Conservation (phyloP, 2,329 filamentous ascomycete genomes). For the Pyrenochaeta sp. region DNA sequence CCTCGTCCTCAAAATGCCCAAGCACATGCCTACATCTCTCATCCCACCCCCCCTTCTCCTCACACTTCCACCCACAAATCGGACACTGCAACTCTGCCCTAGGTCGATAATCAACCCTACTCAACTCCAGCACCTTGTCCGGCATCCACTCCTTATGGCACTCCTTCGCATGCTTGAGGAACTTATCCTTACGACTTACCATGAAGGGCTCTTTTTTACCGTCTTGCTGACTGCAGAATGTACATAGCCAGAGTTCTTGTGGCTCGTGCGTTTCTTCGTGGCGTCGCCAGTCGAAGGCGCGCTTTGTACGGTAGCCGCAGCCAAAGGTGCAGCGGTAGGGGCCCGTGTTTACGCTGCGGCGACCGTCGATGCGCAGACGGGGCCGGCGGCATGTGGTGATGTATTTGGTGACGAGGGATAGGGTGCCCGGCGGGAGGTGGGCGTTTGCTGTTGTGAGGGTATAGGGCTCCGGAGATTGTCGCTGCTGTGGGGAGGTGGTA, state of each 20-base stretch:
- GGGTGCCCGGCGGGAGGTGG: slow-evolving; percentile 20
- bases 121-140: slow-evolving; percentile 23
- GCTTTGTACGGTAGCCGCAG: slow-evolving; percentile 36
- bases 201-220: slow-evolving; percentile 21
- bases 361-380: slow-evolving; percentile 29
- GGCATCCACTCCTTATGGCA: slow-evolving; percentile 15
- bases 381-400: slow-evolving; percentile 23
- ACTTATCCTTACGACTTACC: slow-evolving; percentile 36
- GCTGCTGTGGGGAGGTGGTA: neutral
- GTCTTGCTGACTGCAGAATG: slow-evolving; percentile 17
- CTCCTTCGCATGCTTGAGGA: slow-evolving; percentile 29
- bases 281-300: slow-evolving; percentile 36
- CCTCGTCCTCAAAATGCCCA: slow-evolving; percentile 29
- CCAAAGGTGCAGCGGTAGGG: slow-evolving; percentile 32
- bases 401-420: slow-evolving; percentile 28
- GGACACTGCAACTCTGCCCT: slow-evolving; percentile 21
- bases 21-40: slow-evolving; percentile 33
- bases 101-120: slow-evolving; percentile 23
- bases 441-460: slow-evolving; percentile 17
- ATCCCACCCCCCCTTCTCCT: slow-evolving; percentile 24
- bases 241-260: slow-evolving; percentile 36
- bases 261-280: slow-evolving; percentile 42
- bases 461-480: slow-evolving; percentile 9
- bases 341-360: slow-evolving; percentile 31
- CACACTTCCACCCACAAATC: slow-evolving; percentile 13